A percentile compares a stretch with the other conserved stretches of the same genome.
Conservation (phyloP, 371 early-diverging fungal genomes). For the Syncephalastrum contaminatum region DNA sequence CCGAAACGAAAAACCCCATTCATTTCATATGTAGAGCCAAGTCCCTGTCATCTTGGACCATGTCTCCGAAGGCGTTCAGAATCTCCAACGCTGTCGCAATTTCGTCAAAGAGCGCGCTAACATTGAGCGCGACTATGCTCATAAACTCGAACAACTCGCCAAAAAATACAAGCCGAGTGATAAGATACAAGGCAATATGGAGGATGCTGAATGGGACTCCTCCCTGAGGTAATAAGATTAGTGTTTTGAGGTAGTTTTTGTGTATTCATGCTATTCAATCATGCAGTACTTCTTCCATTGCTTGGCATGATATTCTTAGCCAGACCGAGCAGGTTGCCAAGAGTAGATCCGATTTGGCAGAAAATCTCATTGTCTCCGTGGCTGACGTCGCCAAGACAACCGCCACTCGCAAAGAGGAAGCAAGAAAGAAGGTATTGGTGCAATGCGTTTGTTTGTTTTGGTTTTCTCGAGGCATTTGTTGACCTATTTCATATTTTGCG, state of each 20-base stretch:
- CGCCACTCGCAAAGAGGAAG: conserved; percentile 64
- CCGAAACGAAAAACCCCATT: too few relatives aligned
- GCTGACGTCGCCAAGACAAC: conserved; percentile 61
- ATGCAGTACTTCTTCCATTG: conserved; percentile 17
- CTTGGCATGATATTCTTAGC: conserved; percentile 59
- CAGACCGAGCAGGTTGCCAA: conserved; percentile 62
- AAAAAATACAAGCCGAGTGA: conserved; percentile 53
- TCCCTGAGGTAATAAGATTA: conserved; percentile 27
- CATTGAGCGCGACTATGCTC: conserved; percentile 77
- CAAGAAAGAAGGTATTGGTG: conserved; percentile 71
- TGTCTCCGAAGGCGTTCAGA: conserved; percentile 58
- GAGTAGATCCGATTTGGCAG: conserved; percentile 57
- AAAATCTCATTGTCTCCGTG: conserved; percentile 49
- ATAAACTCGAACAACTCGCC: conserved; percentile 66
- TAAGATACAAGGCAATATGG: conserved; percentile 11
- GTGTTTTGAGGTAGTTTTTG: not conserved
- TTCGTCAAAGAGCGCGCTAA: conserved; percentile 72
- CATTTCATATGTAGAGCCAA: conserved; percentile 42
- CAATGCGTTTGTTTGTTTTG: not conserved
- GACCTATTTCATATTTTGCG: not conserved
- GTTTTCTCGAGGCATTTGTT: too few relatives aligned
- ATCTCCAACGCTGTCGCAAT: conserved; percentile 69
- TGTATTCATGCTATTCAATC: not conserved
- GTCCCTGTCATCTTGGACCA: conserved; percentile 57
- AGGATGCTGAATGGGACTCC: conserved; percentile 39